phyloP scores from a whole-genome alignment of 140 eudicot species.

The Stevia rebaudiana region DNA sequence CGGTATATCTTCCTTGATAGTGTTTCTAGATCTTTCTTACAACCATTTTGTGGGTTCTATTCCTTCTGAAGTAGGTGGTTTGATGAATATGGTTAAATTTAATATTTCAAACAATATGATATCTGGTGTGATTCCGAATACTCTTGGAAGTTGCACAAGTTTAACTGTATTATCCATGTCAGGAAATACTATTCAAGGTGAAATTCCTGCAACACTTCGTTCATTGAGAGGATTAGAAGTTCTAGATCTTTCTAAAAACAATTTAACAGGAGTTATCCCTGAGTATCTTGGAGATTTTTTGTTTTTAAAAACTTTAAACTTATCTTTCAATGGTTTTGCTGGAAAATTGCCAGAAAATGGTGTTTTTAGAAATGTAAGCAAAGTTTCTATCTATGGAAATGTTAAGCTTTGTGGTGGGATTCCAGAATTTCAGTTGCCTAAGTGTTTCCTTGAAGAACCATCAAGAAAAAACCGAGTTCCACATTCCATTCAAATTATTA shows the following conservation, averaged over 20 bases:
- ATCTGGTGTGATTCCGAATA: constrained; percentile 26
- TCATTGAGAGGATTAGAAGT: constrained; percentile 28
- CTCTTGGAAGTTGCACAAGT: constrained; percentile 29
- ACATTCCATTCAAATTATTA: not conserved
- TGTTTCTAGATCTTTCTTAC: constrained; percentile 20
- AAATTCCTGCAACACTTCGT: constrained; percentile 22
- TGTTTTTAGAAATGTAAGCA: constrained; percentile 22
- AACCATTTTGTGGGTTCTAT: constrained; percentile 28
- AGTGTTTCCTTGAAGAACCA: constrained; percentile 13
- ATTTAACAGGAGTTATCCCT: constrained; percentile 32
- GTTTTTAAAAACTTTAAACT: constrained; percentile 17
- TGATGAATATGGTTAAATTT: constrained; percentile 21
- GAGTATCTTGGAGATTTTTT: constrained; percentile 11
- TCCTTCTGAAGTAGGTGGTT: constrained; percentile 12
- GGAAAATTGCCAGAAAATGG: constrained; percentile 31
- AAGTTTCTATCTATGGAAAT: constrained; percentile 25
- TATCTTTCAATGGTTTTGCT: constrained; percentile 26
- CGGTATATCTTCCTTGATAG: constrained; percentile 28
- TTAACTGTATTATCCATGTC: constrained; percentile 16
- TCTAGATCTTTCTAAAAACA: constrained; percentile 31
- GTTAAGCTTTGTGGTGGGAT: constrained; percentile 31
- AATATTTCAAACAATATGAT: constrained; percentile 26
- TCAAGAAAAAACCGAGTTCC: constrained; percentile 10
- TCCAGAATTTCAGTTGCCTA: constrained; percentile 13
- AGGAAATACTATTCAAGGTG: constrained; percentile 24